Evolutionary conservation across 768 basidiomycete genomes (phyloP), one percentile per base, ranked within the genome.

Genomic region (Phanerodontia chrysosporium): DNA sequence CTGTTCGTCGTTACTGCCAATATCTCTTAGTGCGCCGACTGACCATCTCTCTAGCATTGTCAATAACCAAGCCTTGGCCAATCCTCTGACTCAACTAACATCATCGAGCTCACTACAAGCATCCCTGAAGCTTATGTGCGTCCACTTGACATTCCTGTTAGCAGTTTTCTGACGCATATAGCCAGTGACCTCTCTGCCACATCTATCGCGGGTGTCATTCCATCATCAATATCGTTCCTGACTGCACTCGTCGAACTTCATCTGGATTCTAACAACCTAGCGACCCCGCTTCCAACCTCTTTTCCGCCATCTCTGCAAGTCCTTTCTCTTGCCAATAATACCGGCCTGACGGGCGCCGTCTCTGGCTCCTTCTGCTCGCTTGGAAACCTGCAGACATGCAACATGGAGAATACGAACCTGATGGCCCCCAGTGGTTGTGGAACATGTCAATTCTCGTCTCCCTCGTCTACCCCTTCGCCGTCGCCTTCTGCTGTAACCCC

Each of bases 141-240:
- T 67, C 9, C 49, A 22, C 39, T 13, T 18, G 32, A 10, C 39
- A 12, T 4, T 46, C 7, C 18, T 45, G 39, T 14, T n/a, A 1
- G 45, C 8, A 25, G 35, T 1, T 28, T 45, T 51, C 51, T 61
- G 27, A 58, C 49, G 14, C 1, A 29, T 46, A 35, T 35, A 35
- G 6, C 25, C 57, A 73, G 72, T 18, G 76, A 79, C 29, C 67
- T 79, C 24, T 75, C 75, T 10, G 71, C 73, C 1, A 77, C 75
- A 1, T 74, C 71, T 6, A 69, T 79, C n/a, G 69, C 72, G 1
- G 73, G 73, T n/a, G 56, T 68, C 45, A 74, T 79, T 36, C 75
- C 77, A 1, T 54, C 63, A 7, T 42, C 66, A 5, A 55, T 79
- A 29, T 71, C 73, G 8, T 70, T 74, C 21, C 66, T 77, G 24